A percentile compares a stretch with the other conserved stretches of the same genome.
Conservation (phyloP, 2,329 filamentous ascomycete genomes). For the Aureobasidium uvarum region DNA sequence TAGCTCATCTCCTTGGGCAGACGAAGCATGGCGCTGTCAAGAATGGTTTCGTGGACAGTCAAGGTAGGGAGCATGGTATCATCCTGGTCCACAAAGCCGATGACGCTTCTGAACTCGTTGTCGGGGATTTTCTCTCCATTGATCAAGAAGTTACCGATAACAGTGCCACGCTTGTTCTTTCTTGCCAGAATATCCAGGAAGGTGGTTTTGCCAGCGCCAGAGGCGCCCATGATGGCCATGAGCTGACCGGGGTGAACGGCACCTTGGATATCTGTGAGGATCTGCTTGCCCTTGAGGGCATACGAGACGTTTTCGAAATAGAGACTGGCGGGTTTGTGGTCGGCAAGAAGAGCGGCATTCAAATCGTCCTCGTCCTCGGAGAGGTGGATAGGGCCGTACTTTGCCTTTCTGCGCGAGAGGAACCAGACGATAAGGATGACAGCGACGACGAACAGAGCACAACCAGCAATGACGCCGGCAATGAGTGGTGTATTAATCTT, state of each 20-base stretch:
- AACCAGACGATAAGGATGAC: constrained; percentile 85
- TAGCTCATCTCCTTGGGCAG: constrained; percentile 90
- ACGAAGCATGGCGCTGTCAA: constrained; percentile 87
- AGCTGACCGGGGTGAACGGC: constrained; percentile 93
- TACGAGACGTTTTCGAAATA: constrained; percentile 89
- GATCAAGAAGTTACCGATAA: constrained; percentile 80
- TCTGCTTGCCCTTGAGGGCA: constrained; percentile 79
- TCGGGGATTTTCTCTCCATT: constrained; percentile 90
- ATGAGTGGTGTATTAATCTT: constrained; percentile 97
- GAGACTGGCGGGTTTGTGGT: constrained; percentile 86
- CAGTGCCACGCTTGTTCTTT: constrained; percentile 88
- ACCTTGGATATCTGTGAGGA: constrained; percentile 75
- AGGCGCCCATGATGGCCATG: constrained; percentile 97
- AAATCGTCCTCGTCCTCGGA: constrained; percentile 85
- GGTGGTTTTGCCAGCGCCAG: constrained; percentile 94
- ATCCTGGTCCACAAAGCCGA: constrained; percentile 97
- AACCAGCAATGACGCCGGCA: constrained; percentile 84
- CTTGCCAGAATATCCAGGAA: constrained; percentile 94
- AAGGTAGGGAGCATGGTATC: constrained; percentile 95
- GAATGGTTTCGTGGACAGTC: constrained; percentile 95
- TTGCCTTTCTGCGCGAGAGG: constrained; percentile 66
- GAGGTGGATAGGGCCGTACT: constrained; percentile 69
- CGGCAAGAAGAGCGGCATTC: constrained; percentile 77
- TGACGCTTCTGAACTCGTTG: constrained; percentile 81
- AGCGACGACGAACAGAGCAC: constrained; percentile 82